phyloP scores from a whole-genome alignment of 2,329 filamentous ascomycete species.

The Exophiala alcalophila region DNA sequence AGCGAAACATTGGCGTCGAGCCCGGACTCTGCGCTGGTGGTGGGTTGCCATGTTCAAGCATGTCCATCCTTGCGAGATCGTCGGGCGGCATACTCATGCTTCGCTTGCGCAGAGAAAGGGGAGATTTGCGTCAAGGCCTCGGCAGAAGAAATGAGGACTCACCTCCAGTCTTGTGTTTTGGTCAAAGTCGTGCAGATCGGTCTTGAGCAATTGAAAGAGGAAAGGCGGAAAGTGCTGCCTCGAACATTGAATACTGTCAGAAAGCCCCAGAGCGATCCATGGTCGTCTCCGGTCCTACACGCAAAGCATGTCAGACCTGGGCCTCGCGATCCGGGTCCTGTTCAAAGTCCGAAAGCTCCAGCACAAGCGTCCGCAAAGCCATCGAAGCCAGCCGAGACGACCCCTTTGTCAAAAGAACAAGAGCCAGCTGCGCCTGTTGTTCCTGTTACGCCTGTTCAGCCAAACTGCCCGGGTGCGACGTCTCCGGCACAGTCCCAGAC shows the following conservation, averaged over 20 bases:
- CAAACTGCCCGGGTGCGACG: not conserved
- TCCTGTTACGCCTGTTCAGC: not conserved
- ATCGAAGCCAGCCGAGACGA: not conserved
- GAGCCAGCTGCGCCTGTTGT: not conserved
- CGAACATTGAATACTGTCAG: not conserved
- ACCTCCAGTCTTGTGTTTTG: conserved; percentile 5
- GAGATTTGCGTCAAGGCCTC: conserved; percentile 6
- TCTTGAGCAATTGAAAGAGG: too few species aligned
- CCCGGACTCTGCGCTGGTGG: conserved; percentile 7
- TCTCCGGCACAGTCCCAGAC: not conserved
- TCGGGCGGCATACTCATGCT: conserved; percentile 7
- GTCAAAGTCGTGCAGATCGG: conserved; percentile 5
- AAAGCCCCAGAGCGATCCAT: not conserved
- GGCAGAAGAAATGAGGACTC: not conserved
- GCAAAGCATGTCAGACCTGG: not conserved
- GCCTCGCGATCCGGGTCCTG: not conserved
- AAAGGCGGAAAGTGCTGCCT: too few species aligned
- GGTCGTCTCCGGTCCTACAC: not conserved
- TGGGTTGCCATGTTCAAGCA: conserved; percentile 11
- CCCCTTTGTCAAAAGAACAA: too few species aligned
- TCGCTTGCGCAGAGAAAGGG: conserved; percentile 8
- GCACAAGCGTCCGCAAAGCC: not conserved
- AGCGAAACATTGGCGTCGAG: not conserved
- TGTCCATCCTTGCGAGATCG: conserved; percentile 8
- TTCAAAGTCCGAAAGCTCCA: not conserved